These are phyloP conservation scores for Blastomyces emzantsi DNA, from an alignment of 2,329 filamentous ascomycete species.

Conservation along the genomic window DNA sequence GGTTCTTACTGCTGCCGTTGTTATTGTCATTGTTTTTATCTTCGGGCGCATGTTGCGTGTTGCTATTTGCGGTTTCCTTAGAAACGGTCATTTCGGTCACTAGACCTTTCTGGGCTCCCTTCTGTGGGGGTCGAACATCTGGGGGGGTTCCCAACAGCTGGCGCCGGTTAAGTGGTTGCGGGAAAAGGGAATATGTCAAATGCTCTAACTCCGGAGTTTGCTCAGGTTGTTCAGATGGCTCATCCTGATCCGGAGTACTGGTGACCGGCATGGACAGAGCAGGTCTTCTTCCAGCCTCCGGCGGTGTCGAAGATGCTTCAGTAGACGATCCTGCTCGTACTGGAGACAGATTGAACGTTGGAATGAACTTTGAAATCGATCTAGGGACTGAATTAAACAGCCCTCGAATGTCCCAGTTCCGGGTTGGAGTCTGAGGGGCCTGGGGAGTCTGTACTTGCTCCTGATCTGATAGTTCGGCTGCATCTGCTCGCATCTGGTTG, in stretches of 20 bases:
- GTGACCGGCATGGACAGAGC: not conserved
- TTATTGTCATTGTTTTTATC: constrained; percentile 4
- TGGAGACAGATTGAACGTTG: constrained; percentile 17
- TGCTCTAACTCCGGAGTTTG: constrained; percentile 16
- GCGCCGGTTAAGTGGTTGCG: constrained; percentile 20
- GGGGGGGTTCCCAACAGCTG: not conserved
- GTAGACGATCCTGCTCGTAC: constrained; percentile 12
- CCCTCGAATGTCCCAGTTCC: constrained; percentile 25
- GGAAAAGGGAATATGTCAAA: constrained; percentile 24
- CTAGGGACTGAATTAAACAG: constrained; percentile 26
- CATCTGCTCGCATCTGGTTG: constrained; percentile 8
- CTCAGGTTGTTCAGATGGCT: constrained; percentile 12
- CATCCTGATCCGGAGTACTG: constrained; percentile 1
- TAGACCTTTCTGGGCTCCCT: not conserved
- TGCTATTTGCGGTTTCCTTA: not conserved
- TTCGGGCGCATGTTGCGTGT: not conserved
- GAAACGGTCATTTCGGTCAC: not conserved
- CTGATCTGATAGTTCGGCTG: constrained; percentile 4
- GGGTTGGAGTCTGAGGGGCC: constrained; percentile 20
- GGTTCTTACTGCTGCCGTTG: constrained; percentile 19
- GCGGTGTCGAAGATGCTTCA: constrained; percentile 11
- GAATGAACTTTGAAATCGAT: constrained; percentile 23
- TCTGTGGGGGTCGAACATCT: not conserved
- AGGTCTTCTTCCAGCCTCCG: constrained; percentile 7
- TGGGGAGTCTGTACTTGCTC: constrained; percentile 13